Base-by-base conservation (phyloP, 352 stramenopile genomes). In the Globisporangium perplexum region DNA sequence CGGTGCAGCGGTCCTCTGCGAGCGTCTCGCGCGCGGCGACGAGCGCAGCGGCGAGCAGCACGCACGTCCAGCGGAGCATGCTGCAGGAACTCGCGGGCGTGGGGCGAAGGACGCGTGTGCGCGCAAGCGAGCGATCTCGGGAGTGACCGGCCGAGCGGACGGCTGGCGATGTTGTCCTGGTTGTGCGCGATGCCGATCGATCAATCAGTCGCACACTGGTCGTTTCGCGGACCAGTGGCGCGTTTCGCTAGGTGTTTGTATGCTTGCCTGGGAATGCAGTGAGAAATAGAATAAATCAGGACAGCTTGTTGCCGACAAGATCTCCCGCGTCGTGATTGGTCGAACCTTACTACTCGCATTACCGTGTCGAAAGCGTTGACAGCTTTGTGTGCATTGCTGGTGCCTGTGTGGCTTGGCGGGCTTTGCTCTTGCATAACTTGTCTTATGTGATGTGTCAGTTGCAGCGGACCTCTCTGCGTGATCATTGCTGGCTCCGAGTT, bases 1-100 rank as follows among this genome's bases (percentile, higher is more conserved):
- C 75, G 0, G 82, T 92, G 70, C 82, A 92, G 35, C 77, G 74
- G 48, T 92, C 82, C 42, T 83, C 70, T 7, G 64, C 68, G 42
- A 64, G 47, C 18, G 47, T 53, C 11, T 47, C 24, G 54, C 45
- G 48, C 10, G 44, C 22, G 10, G 49, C 53, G 20, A 58, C 65
- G 24, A 82, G 35, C 42, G 52, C 58, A 22, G 71, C 23, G 12
- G 20, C 49, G 33, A 62, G 42, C 43, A 57, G 31, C 36, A 50
- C 45, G 35, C 31, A 49, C 49, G 49, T 62, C 53, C 53, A 54
- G 53, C 20, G 47, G 30, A 53, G 50, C 35, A 23, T 39, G 2
- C 11, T 38, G 33, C 14, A 5, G 33, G 26, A 30, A 2, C 26
- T 30, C 33, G 14, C 1, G 7, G 14, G 33, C 33, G 14, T 6